Conservation (phyloP, 306 rosid species). For the Ochetophila trinervis region DNA sequence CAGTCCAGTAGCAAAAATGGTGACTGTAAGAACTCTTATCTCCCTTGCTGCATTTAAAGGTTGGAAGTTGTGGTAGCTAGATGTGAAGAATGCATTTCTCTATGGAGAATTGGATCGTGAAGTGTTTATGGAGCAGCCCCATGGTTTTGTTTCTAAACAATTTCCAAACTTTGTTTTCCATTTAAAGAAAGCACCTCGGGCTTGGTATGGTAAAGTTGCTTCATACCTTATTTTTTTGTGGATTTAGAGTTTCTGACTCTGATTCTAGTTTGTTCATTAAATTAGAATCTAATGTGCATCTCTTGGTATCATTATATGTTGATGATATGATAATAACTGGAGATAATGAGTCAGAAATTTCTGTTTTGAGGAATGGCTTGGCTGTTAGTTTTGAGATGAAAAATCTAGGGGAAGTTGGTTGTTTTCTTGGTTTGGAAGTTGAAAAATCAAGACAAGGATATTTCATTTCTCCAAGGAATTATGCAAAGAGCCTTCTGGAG, state of each 20-base stretch:
- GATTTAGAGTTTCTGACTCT: not conserved
- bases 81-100: not conserved
- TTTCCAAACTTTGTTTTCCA: not conserved
- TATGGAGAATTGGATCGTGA: not conserved
- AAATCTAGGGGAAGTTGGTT: not conserved
- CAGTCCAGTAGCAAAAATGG: conserved; percentile 7
- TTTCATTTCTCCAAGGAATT: not conserved
- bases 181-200: not conserved
- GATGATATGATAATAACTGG: conserved; percentile 22
- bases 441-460: not conserved
- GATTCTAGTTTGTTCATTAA: conserved; percentile 1
- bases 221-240: not conserved
- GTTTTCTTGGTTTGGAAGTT: conserved; percentile 10
- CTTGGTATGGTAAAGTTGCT: not conserved
- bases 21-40: not conserved
- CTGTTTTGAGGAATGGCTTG: not conserved
- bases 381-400: conserved; percentile 1
- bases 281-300: not conserved
- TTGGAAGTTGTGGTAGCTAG: conserved; percentile 1
- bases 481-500: not conserved
- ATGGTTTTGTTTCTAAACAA: not conserved
- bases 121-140: not conserved
- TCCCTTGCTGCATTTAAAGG: not conserved
- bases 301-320: not conserved
- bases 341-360: not conserved